Conservation (phyloP, 2,329 filamentous ascomycete genomes). For the Oidium heveae region DNA sequence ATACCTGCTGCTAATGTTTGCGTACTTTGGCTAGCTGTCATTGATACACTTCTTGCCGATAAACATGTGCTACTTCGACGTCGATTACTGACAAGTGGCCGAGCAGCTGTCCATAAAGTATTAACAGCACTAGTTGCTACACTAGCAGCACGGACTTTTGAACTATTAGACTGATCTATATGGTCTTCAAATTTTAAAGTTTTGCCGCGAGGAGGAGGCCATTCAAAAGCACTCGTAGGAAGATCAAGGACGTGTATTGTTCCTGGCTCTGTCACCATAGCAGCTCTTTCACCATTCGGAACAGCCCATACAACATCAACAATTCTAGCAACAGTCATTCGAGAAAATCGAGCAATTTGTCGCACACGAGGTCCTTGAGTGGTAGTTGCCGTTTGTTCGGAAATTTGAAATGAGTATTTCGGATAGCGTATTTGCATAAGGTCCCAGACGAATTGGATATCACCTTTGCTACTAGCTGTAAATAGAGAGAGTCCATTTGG, state of each 20-base stretch:
- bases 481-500: slow-evolving; percentile 50
- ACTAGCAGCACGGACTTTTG: slow-evolving; percentile 21
- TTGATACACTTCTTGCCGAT: slow-evolving; percentile 11
- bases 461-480: slow-evolving; percentile 62
- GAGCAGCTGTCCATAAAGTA: slow-evolving; percentile 13
- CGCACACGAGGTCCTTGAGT: slow-evolving; percentile 35
- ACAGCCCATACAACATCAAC: slow-evolving; percentile 75
- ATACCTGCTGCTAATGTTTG: slow-evolving; percentile 51
- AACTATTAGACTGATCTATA: slow-evolving; percentile 16
- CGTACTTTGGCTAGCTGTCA: slow-evolving; percentile 40
- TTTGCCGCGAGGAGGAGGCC: slow-evolving; percentile 46
- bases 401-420: slow-evolving; percentile 32
- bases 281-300: slow-evolving; percentile 57
- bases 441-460: slow-evolving; percentile 63
- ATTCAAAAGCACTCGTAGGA: slow-evolving; percentile 57
- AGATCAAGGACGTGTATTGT: slow-evolving; percentile 84
- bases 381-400: slow-evolving; percentile 18
- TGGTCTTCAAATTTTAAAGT: slow-evolving; percentile 4
- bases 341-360: slow-evolving; percentile 67
- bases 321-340: slow-evolving; percentile 77
- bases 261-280: slow-evolving; percentile 81
- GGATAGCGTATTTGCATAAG: slow-evolving; percentile 39
- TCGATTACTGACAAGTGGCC: slow-evolving; percentile 12
- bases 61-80: slow-evolving; percentile 13
- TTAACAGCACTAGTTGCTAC: slow-evolving; percentile 14